These are phyloP conservation scores for Apiotrichum mycotoxinovorans DNA, from an alignment of 1,284 basidiomycete genomes.

Conservation along the genomic window DNA sequence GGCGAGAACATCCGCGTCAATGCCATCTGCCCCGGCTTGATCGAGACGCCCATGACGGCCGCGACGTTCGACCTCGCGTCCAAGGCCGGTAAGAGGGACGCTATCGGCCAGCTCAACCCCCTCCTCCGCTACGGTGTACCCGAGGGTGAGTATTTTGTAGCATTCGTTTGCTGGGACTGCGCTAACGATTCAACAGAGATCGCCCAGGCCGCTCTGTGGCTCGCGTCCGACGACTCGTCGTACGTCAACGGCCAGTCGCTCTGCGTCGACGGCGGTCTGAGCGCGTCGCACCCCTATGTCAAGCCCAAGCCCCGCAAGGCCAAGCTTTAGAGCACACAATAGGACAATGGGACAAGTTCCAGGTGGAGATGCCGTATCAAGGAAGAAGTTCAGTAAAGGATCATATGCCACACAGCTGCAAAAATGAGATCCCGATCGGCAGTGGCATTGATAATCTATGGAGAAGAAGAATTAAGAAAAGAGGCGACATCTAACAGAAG, in stretches of 20 bases:
- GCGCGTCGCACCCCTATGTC: constrained; percentile 65
- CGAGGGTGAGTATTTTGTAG: constrained; percentile 20
- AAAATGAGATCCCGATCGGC: too few species aligned
- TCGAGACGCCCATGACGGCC: constrained; percentile 77
- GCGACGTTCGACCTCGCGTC: constrained; percentile 71
- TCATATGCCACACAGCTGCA: too few species aligned
- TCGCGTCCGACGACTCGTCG: constrained; percentile 85
- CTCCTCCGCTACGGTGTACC: constrained; percentile 69
- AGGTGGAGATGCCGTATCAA: too few species aligned
- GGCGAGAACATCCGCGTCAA: constrained; percentile 83
- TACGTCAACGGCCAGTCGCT: constrained; percentile 89
- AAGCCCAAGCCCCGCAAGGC: constrained; percentile 48
- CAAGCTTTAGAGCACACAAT: constrained; percentile 38
- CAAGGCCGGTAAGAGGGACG: constrained; percentile 64
- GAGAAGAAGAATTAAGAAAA: too few species aligned
- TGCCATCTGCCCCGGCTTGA: constrained; percentile 83
- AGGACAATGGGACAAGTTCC: neutral
- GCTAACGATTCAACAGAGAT: constrained; percentile 59
- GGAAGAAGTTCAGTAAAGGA: too few species aligned
- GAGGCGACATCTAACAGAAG: too few species aligned
- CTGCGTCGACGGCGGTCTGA: constrained; percentile 80
- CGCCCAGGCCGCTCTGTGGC: constrained; percentile 75
- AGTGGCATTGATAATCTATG: too few species aligned
- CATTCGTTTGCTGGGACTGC: neutral
- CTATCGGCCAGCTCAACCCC: constrained; percentile 83